Percentiles rank a stretch among this genome's conserved stretches.
Evolutionary conservation across 768 basidiomycete species (phyloP).

Genomic region (Serendipita sp.): DNA sequence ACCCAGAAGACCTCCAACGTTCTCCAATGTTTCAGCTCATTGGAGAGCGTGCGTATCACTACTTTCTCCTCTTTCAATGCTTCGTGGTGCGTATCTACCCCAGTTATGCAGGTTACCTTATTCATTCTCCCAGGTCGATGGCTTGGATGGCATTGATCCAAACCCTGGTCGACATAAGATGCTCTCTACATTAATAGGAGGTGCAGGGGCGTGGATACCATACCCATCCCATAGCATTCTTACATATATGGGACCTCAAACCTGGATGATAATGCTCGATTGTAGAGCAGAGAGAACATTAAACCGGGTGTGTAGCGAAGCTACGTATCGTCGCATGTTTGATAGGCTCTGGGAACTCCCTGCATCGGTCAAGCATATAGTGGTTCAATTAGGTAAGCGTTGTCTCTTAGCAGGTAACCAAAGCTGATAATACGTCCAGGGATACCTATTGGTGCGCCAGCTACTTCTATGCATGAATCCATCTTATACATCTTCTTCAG

Average conservation of each 20-base stretch:
- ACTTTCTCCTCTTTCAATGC: conserved; percentile 86
- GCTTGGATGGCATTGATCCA: conserved; percentile 57
- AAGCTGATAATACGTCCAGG: conserved; percentile 5
- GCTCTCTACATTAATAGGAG: conserved; percentile 60
- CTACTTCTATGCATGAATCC: neutral
- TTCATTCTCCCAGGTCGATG: conserved; percentile 21
- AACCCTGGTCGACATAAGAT: conserved; percentile 43
- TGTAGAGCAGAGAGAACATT: conserved; percentile 81
- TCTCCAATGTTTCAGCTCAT: conserved; percentile 62
- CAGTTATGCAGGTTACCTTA: neutral
- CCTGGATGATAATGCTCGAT: conserved; percentile 59
- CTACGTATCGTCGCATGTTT: conserved; percentile 62
- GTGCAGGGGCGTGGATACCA: conserved; percentile 58
- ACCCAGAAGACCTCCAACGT: conserved; percentile 64
- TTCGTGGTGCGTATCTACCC: conserved; percentile 53
- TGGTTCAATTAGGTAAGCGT: conserved; percentile 56
- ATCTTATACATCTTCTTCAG: conserved; percentile 24
- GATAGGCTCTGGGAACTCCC: conserved; percentile 45
- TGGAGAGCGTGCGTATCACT: conserved; percentile 76
- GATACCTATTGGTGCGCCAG: neutral
- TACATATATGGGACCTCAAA: conserved; percentile 61
- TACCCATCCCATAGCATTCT: conserved; percentile 72
- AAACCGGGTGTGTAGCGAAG: conserved; percentile 58
- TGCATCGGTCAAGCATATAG: conserved; percentile 54
- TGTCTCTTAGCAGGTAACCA: conserved; percentile 5